These are phyloP conservation scores for Danielia oregonensis DNA, from an alignment of 805 yeast genomes.

Conservation along the genomic window DNA sequence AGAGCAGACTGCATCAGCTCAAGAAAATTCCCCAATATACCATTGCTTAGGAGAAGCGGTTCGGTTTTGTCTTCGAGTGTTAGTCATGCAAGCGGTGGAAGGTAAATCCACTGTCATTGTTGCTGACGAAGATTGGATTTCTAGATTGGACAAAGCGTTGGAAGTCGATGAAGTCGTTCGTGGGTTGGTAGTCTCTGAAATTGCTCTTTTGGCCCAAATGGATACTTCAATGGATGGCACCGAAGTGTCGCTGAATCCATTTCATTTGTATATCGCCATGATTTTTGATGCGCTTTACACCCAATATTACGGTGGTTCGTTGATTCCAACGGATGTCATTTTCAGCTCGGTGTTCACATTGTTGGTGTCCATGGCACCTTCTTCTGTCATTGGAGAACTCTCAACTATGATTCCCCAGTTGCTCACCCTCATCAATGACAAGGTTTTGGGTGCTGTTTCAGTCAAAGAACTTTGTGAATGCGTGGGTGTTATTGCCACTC, in stretches of 20 bases:
- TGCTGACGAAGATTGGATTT: slow-evolving; percentile 71
- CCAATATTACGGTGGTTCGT: slow-evolving; percentile 13
- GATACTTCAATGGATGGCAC: slow-evolving; percentile 17
- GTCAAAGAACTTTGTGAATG: slow-evolving; percentile 36
- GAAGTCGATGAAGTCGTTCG: slow-evolving; percentile 56
- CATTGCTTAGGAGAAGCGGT: slow-evolving; percentile 40
- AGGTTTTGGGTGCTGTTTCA: slow-evolving; percentile 19
- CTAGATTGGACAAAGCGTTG: slow-evolving; percentile 64
- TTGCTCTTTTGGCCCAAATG: slow-evolving; percentile 11
- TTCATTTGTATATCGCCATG: slow-evolving; percentile 24
- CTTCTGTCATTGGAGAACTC: slow-evolving; percentile 21
- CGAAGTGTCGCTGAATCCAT: slow-evolving; percentile 13
- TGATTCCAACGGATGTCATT: slow-evolving; percentile 18
- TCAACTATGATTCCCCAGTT: slow-evolving; percentile 18
- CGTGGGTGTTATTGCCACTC: slow-evolving; percentile 49
- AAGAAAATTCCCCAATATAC: slow-evolving; percentile 23
- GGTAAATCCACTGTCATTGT: slow-evolving; percentile 53
- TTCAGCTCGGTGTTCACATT: slow-evolving; percentile 37
- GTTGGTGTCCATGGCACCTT: slow-evolving; percentile 30
- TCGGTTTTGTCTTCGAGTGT: slow-evolving; percentile 50
- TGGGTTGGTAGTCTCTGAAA: slow-evolving; percentile 18
- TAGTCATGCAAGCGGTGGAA: slow-evolving; percentile 63
- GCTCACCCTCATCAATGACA: slow-evolving; percentile 20
- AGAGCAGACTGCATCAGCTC: slow-evolving; percentile 19
- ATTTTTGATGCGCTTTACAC: slow-evolving; percentile 35